Conservation (phyloP, 108 stramenopile genomes). For the Conticribra weissflogii region DNA sequence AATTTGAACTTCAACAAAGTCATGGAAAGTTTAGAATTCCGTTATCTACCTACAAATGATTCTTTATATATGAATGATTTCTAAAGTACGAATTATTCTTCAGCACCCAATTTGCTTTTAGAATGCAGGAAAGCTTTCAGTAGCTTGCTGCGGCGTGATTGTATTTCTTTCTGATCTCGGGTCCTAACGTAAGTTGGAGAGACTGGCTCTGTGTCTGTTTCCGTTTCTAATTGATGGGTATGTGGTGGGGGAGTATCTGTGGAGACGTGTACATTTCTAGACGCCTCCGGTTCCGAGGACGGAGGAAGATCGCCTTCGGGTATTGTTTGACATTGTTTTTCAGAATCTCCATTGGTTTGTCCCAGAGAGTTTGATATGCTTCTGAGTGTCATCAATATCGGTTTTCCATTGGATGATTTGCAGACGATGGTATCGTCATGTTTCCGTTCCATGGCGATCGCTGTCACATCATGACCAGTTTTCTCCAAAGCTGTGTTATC, state of each 20-base stretch:
- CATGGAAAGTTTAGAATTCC: too few relatives aligned
- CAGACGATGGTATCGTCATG: too few relatives aligned
- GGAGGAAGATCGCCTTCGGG: constrained; percentile 7
- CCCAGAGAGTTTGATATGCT: neutral
- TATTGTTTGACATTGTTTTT: too few relatives aligned
- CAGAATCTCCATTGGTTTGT: neutral
- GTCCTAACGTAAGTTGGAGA: constrained; percentile 8
- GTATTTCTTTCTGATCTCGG: constrained; percentile 25
- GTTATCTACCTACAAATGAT: too few relatives aligned
- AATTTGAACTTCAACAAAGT: too few relatives aligned
- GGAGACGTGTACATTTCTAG: neutral
- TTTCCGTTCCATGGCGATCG: too few relatives aligned
- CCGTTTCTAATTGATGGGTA: neutral
- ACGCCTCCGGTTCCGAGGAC: neutral
- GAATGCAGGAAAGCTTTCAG: constrained; percentile 34
- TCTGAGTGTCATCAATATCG: neutral
- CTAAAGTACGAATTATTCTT: neutral
- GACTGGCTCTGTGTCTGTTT: neutral
- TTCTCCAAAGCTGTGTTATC: constrained; percentile 78
- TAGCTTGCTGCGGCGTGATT: constrained; percentile 37
- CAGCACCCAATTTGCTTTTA: constrained; percentile 8
- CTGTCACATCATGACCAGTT: constrained; percentile 33
- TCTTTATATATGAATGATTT: too few relatives aligned
- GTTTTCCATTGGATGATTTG: neutral
- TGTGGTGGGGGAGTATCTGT: neutral